Evolutionary conservation across 1,284 basidiomycete genomes (phyloP).

Genomic region (Tilletia horrida): DNA sequence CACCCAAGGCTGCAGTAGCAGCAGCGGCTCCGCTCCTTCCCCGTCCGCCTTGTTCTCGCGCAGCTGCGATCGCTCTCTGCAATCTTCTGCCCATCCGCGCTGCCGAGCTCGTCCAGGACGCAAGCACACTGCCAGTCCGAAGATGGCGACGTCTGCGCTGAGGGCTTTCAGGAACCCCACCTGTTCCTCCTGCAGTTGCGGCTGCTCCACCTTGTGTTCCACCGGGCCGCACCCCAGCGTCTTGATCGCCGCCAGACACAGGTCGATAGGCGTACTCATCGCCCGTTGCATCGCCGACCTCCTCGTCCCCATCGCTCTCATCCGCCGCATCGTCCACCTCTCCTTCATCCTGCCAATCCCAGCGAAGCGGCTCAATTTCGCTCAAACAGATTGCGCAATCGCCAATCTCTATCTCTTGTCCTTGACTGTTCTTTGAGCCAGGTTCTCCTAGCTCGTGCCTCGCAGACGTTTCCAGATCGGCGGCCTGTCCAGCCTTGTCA

Average conservation of each 20-base stretch:
- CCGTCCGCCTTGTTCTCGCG: conserved; percentile 12
- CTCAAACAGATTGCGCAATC: conserved; percentile 54
- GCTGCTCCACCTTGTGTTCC: background rate
- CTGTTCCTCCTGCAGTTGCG: background rate
- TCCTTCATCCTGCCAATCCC: conserved; percentile 12
- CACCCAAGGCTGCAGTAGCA: conserved; percentile 19
- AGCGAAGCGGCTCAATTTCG: conserved; percentile 27
- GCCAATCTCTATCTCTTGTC: conserved; percentile 24
- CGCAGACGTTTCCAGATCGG: conserved; percentile 24
- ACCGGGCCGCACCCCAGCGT: background rate
- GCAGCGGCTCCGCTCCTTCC: background rate
- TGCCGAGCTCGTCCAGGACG: conserved; percentile 9
- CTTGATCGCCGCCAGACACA: conserved; percentile 13
- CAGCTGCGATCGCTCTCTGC: conserved; percentile 8
- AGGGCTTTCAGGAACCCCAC: conserved; percentile 20
- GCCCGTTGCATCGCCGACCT: conserved; percentile 22
- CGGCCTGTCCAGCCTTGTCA: conserved; percentile 12
- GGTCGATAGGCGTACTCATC: conserved; percentile 11
- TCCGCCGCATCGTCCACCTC: background rate
- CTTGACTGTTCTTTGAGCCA: background rate
- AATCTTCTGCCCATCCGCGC: conserved; percentile 4
- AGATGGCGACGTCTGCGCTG: conserved; percentile 19
- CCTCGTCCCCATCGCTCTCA: conserved; percentile 14
- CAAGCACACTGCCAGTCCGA: conserved; percentile 13
- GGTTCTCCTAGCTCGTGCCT: background rate